Base-by-base conservation (phyloP, 768 basidiomycete genomes). In the Boletus edulis region DNA sequence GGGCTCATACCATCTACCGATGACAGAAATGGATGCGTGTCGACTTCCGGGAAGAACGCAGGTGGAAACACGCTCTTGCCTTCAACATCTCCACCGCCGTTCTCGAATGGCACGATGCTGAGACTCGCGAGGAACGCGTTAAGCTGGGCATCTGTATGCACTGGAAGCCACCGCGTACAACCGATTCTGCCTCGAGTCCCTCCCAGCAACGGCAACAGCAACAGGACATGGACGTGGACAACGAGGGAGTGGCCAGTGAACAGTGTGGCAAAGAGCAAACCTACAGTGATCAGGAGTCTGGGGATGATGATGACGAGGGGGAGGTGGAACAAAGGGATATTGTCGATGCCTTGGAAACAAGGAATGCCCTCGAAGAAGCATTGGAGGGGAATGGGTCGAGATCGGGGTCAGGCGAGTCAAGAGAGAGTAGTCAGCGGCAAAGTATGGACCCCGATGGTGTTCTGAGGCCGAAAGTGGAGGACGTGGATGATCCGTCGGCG, bases 31-130 rank as follows among this genome's bases (percentile, higher is more conserved):
- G 97, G 97, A 88, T 99, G 83, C 89, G 92, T 27, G 82, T 83
- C 37, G 97, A 99, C 68, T 98, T 97, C 61, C 85, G 91, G 18
- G 95, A 98, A 71, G 97, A 99, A 66, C 80, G 91, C 39, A 84
- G 81, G 62, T 98, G 94, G 94, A 98, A 98, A 70, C 73, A 89
- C 41, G 86, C 87, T 3, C 67, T 91, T 27, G 96, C 97, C 0
- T 88, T 86, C 66, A 86, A 86, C 55, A 70, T 99, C 29, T 89
- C 92, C 1, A 84, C 83, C 31, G 82, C 91, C 24, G 87, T 94
- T 20, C 79, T 91, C 8, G 88, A 93, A 62, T 99, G 94, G 93
- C 92, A 96, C 67, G 78, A 81, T 49, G 85, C 88, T 22, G 80
- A 77, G 12, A 77, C 78, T n/a, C 74, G 73, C 20, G 85, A 86